phyloP scores from a whole-genome alignment of 2,329 filamentous ascomycete species.

The Aspergillus awamori region DNA sequence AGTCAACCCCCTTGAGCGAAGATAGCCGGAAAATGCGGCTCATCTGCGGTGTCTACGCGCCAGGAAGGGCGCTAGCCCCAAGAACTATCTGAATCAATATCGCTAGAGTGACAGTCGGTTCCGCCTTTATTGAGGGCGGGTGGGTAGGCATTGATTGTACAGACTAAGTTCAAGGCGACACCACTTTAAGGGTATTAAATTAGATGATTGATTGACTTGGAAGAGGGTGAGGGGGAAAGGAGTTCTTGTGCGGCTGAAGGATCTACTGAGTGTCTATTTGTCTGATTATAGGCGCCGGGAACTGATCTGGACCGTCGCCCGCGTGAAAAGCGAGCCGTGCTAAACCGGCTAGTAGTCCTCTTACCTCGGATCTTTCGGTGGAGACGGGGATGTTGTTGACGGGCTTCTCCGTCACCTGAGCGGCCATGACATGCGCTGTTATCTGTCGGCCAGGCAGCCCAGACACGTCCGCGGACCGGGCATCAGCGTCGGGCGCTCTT shows the following conservation, averaged over 20 bases:
- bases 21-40: conserved; percentile 13
- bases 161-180: too few relatives aligned
- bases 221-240: background rate
- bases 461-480: conserved; percentile 8
- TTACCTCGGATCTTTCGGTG: conserved; percentile 16
- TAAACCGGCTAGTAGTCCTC: background rate
- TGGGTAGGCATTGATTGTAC: background rate
- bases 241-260: conserved; percentile 9
- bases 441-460: conserved; percentile 10
- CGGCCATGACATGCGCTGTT: conserved; percentile 12
- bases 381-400: background rate
- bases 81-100: background rate
- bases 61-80: conserved; percentile 5
- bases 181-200: background rate
- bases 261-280: conserved; percentile 6
- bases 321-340: conserved; percentile 6
- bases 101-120: background rate
- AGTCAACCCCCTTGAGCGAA: background rate
- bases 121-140: background rate
- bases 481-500: conserved; percentile 12
- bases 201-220: background rate
- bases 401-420: conserved; percentile 14
- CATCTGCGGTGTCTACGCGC: background rate
- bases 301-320: conserved; percentile 3
- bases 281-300: conserved; percentile 6